phyloP scores from a whole-genome alignment of 768 basidiomycete genomes.

The Sarcomyxa edulis region DNA sequence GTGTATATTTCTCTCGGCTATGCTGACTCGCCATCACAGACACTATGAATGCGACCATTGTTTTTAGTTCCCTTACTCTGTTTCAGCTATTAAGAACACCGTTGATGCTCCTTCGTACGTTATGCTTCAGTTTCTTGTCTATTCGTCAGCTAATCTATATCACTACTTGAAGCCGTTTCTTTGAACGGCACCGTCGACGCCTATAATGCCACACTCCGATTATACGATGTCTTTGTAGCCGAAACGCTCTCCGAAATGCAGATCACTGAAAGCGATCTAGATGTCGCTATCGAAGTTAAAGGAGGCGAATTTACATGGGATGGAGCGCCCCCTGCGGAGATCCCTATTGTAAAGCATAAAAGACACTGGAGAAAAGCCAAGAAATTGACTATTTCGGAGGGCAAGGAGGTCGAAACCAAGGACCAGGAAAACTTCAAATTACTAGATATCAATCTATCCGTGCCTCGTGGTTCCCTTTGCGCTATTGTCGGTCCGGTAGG shows the following conservation, averaged over 20 bases:
- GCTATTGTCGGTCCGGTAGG: conserved; percentile 87
- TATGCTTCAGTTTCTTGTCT: neutral
- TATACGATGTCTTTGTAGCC: conserved; percentile 79
- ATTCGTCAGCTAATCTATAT: conserved; percentile 7
- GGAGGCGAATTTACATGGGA: conserved; percentile 87
- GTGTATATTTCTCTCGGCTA: too few species aligned
- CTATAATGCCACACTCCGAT: conserved; percentile 68
- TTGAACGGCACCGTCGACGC: conserved; percentile 84
- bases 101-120: conserved; percentile 64
- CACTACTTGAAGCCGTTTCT: conserved; percentile 44
- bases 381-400: conserved; percentile 7
- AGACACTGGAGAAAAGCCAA: neutral
- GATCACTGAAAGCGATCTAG: conserved; percentile 45
- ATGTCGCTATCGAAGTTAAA: conserved; percentile 62
- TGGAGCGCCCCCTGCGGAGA: conserved; percentile 51
- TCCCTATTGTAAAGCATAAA: conserved; percentile 28
- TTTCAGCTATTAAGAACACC: conserved; percentile 83
- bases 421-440: conserved; percentile 57
- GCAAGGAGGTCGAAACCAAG: conserved; percentile 21
- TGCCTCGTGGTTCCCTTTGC: conserved; percentile 73
- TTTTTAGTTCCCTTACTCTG: conserved; percentile 82
- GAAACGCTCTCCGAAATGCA: conserved; percentile 64
- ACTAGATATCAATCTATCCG: conserved; percentile 53
- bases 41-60: conserved; percentile 55
- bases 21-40: conserved; percentile 71